A percentile compares a stretch with the other conserved stretches of the same genome.
phyloP scores from a whole-genome alignment of 1,284 basidiomycete species.

The Sparassis latifolia region DNA sequence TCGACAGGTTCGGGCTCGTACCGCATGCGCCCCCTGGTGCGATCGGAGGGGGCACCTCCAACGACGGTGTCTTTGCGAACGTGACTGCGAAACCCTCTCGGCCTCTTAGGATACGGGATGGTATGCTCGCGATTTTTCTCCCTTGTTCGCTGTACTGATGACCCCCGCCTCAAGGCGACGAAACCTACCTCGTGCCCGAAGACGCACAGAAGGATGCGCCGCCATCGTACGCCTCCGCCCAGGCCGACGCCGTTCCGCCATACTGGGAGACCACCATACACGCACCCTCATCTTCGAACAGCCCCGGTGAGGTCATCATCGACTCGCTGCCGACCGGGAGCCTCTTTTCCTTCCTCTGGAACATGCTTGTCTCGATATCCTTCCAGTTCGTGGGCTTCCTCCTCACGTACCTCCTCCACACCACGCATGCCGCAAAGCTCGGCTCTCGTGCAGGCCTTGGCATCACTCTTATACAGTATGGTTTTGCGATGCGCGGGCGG shows the following conservation, averaged over 20 bases:
- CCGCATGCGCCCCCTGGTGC: constrained; percentile 39
- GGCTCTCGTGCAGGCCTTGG: constrained; percentile 94
- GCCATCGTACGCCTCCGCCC: constrained; percentile 85
- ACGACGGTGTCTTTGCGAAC: constrained; percentile 96
- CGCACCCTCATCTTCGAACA: constrained; percentile 51
- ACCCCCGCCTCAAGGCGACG: constrained; percentile 47
- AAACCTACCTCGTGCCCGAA: constrained; percentile 70
- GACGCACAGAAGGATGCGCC: constrained; percentile 77
- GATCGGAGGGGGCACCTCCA: constrained; percentile 71
- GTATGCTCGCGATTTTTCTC: constrained; percentile 31
- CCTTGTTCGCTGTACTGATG: neutral
- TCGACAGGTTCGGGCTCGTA: constrained; percentile 42
- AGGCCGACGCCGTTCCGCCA: constrained; percentile 91
- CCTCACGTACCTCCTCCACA: constrained; percentile 89
- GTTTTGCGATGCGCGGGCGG: constrained; percentile 70
- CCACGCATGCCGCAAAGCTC: constrained; percentile 92
- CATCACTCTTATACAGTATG: constrained; percentile 92
- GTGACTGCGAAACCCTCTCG: constrained; percentile 85
- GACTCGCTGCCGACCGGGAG: constrained; percentile 74
- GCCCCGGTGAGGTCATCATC: constrained; percentile 64
- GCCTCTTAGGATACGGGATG: constrained; percentile 55
- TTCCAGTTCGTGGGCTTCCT: constrained; percentile 99
- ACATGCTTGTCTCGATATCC: constrained; percentile 87
- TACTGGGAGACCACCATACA: constrained; percentile 99
- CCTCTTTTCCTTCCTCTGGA: constrained; percentile 88